Evolutionary conservation across 768 basidiomycete genomes (phyloP), one percentile per base, ranked within the genome.

Genomic region (Boletus subcaerulescens): DNA sequence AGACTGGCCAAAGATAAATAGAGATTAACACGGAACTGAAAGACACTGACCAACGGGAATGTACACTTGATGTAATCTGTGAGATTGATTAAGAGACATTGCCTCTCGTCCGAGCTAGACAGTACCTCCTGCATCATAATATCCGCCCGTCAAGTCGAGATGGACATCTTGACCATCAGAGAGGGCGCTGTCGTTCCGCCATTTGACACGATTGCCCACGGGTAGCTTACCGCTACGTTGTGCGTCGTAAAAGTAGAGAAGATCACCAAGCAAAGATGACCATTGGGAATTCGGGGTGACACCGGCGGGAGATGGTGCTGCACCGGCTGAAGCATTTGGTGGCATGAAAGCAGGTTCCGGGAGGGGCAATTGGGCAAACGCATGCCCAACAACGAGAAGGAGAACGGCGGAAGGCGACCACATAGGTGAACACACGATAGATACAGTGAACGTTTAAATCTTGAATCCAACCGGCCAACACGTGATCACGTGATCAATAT

Each of bases 61-160:
- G 91, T 89, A 48, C 84, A 86, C 65, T 95, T 96, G 71, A 94
- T 87, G 69, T 87, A 96, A 72, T 94, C 89, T 89, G 58, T 32
- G 48, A 45, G 31, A 59, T 38, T 18, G 20, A 42, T 51, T 56
- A 49, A 36, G 42, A 35, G 18, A 51, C 5, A 10, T 22, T 12
- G 45, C 40, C 12, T 42, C 42, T 43, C n/a, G 31, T 31, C 17
- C 18, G 15, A 36, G 47, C 35, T 18, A 36, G 41, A 56, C 62
- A 75, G 63, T 64, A 89, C 90, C 90, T 75, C 93, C 93, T 56
- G 94, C 93, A 76, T 96, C 94, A 66, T 91, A 95, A 67, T 87
- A 96, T 8, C 94, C 95, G 68, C 93, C 92, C 32, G 79, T 84
- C 49, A 97, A 73, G 68, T 98, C 89, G 15, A 93, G 64, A 6